These are phyloP conservation scores for Sclerotinia glacialis DNA, from an alignment of 2,329 filamentous ascomycete genomes.

Conservation along the genomic window DNA sequence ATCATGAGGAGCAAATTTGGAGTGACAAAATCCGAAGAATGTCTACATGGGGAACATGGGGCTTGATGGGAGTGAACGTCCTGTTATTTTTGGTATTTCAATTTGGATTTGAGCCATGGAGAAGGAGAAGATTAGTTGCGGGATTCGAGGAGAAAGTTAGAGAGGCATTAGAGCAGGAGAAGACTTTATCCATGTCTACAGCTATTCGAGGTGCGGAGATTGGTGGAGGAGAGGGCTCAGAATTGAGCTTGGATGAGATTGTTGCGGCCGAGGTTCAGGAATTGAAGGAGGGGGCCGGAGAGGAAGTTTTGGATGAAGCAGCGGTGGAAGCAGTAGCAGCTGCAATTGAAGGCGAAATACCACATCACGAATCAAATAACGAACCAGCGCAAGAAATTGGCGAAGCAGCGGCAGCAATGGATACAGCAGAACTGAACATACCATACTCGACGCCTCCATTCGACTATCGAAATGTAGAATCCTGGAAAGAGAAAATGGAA, in stretches of 20 bases:
- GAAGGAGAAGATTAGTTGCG: conserved; percentile 72
- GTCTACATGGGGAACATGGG: conserved; percentile 98
- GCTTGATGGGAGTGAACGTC: conserved; percentile 95
- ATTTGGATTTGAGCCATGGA: conserved; percentile 91
- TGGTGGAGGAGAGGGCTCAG: conserved; percentile 8
- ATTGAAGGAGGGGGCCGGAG: conserved; percentile 28
- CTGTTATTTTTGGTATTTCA: conserved; percentile 82
- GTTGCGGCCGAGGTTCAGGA: conserved; percentile 31
- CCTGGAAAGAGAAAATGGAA: conserved; percentile 35
- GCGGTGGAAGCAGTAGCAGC: conserved; percentile 33
- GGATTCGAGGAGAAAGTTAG: conserved; percentile 78
- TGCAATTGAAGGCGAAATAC: conserved; percentile 26
- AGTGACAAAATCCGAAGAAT: conserved; percentile 94
- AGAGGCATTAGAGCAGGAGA: conserved; percentile 53
- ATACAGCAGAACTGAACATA: conserved; percentile 29
- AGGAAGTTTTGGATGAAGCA: conserved; percentile 22
- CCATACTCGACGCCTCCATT: conserved; percentile 21
- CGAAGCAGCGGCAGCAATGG: conserved; percentile 29
- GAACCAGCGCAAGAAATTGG: conserved; percentile 11
- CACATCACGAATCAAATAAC: conserved; percentile 13
- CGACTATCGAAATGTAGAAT: conserved; percentile 40
- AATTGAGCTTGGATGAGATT: conserved; percentile 29
- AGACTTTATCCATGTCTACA: conserved; percentile 20
- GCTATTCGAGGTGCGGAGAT: conserved; percentile 20
- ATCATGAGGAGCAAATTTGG: conserved; percentile 99